Conservation (phyloP, 768 basidiomycete genomes). For the Crassisporium funariophilum region DNA sequence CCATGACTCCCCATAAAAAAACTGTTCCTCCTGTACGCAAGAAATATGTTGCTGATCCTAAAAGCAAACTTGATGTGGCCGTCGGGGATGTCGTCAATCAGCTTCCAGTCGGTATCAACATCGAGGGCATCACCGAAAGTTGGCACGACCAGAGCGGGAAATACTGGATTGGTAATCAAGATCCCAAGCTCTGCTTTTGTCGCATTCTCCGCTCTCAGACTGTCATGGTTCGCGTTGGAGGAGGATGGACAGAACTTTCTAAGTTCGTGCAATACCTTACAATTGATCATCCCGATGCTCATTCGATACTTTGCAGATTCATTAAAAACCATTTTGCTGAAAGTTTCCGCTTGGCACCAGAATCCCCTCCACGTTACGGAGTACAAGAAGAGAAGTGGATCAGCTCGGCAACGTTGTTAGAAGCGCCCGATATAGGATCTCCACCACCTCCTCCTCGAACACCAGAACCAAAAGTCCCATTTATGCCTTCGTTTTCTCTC, state of each 20-base stretch:
- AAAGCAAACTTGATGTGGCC: constrained; percentile 89
- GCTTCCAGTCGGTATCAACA: constrained; percentile 80
- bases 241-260: constrained; percentile 91
- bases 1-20: constrained; percentile 50
- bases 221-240: constrained; percentile 96
- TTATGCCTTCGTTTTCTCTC: constrained; percentile 69
- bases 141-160: constrained; percentile 95
- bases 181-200: constrained; percentile 89
- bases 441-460: constrained; percentile 54
- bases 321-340: constrained; percentile 87
- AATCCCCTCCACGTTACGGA: constrained; percentile 57
- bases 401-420: constrained; percentile 70
- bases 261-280: constrained; percentile 68
- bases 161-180: constrained; percentile 94
- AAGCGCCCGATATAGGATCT: constrained; percentile 46
- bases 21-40: constrained; percentile 48
- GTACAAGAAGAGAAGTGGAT: constrained; percentile 80
- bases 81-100: constrained; percentile 92
- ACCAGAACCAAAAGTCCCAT: constrained; percentile 62
- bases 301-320: constrained; percentile 52
- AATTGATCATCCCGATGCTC: background rate
- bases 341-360: constrained; percentile 71
- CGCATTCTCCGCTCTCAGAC: constrained; percentile 88
- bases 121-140: constrained; percentile 78
- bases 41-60: constrained; percentile 84